Percentiles rank a stretch among this genome's conserved stretches.
Evolutionary conservation across 1,284 basidiomycete species (phyloP).

Genomic region (Austroboletus sp.): DNA sequence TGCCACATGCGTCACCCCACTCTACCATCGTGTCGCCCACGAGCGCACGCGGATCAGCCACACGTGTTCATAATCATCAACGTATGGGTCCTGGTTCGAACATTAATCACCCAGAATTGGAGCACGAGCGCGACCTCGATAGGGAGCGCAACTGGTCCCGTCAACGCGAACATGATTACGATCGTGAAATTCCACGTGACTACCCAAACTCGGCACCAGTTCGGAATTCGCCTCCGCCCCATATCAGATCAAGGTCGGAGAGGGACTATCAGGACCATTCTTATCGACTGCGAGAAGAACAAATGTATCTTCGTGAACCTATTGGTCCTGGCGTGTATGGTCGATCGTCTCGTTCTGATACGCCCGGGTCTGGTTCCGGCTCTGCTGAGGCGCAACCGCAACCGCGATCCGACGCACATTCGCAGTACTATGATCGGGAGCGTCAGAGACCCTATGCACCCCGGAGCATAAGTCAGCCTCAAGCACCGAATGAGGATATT

Average conservation of each 20-base stretch:
- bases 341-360: slow-evolving; percentile 47
- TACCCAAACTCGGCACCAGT: slow-evolving; percentile 18
- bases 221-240: slow-evolving; percentile 38
- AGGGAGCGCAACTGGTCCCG: slow-evolving; percentile 42
- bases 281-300: slow-evolving; percentile 42
- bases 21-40: slow-evolving; percentile 31
- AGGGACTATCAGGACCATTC: slow-evolving; percentile 35
- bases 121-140: slow-evolving; percentile 39
- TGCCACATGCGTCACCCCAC: slow-evolving; percentile 37
- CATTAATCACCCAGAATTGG: slow-evolving; percentile 43
- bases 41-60: slow-evolving; percentile 31
- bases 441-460: slow-evolving; percentile 43
- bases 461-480: slow-evolving; percentile 33
- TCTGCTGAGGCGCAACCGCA: slow-evolving; percentile 36
- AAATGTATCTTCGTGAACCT: slow-evolving; percentile 40
- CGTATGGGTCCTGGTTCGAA: slow-evolving; percentile 57
- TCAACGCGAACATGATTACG: slow-evolving; percentile 44
- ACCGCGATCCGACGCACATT: slow-evolving; percentile 41
- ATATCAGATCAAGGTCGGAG: slow-evolving; percentile 35
- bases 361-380: slow-evolving; percentile 46
- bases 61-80: slow-evolving; percentile 56
- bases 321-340: slow-evolving; percentile 31
- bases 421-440: slow-evolving; percentile 43
- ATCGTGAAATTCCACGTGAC: slow-evolving; percentile 35
- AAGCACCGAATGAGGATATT: slow-evolving; percentile 37